Conservation (phyloP, 805 yeast genomes). For the Starmerella bombicola region DNA sequence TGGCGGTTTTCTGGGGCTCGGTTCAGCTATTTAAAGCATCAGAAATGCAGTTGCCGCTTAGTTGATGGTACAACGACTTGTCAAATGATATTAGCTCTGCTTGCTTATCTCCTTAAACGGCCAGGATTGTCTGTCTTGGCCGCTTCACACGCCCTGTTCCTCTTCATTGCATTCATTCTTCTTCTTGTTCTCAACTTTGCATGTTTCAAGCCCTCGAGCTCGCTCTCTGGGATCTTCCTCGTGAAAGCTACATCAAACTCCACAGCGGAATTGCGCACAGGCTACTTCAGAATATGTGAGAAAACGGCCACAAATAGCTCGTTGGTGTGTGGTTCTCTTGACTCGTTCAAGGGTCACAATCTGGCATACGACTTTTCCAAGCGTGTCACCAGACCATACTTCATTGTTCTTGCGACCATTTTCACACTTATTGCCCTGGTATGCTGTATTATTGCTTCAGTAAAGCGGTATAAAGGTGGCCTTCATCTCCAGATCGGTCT, state of each 20-base stretch:
- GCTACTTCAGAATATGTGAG: slow-evolving; percentile 13
- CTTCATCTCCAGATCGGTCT: not conserved
- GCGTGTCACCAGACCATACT: slow-evolving; percentile 18
- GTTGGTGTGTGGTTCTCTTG: not conserved
- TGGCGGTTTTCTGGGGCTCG: no score
- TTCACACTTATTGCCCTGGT: slow-evolving; percentile 1
- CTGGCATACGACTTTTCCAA: slow-evolving; percentile 11
- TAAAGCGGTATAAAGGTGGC: not conserved
- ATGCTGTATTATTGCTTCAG: not conserved
- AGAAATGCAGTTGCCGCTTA: no score
- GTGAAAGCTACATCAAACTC: slow-evolving; percentile 3
- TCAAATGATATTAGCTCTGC: no score
- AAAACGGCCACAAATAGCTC: not conserved
- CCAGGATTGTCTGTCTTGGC: no score
- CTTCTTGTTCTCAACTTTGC: slow-evolving; percentile 11
- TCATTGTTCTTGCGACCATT: slow-evolving; percentile 9
- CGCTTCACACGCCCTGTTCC: no score
- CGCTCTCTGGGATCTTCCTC: slow-evolving; percentile 12
- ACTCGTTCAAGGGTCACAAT: slow-evolving; percentile 1
- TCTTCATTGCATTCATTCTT: slow-evolving; percentile 11
- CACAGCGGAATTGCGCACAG: slow-evolving; percentile 1
- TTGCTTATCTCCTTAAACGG: no score
- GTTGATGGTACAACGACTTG: no score
- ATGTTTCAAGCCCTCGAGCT: slow-evolving; percentile 3
- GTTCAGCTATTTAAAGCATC: no score